Conservation (phyloP, 345 rosid genomes). For the Raphanus raphanistrum region DNA sequence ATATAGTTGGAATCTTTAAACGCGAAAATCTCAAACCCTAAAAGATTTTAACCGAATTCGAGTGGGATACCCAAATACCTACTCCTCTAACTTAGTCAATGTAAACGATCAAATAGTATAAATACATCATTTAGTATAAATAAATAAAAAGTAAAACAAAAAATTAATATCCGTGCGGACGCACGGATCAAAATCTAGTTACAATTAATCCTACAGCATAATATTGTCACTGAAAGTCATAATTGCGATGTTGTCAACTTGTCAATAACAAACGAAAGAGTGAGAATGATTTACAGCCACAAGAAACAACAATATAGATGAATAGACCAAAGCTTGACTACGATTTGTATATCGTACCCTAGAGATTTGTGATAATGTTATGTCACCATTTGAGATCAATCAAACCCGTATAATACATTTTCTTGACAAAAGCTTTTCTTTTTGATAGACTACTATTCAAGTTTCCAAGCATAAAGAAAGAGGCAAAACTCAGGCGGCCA, state of each 20-base stretch:
- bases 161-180: too few relatives aligned
- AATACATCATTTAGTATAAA: too few relatives aligned
- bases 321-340: slow-evolving; percentile 16
- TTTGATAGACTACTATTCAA: slow-evolving; percentile 27
- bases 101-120: too few relatives aligned
- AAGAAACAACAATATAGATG: slow-evolving; percentile 6
- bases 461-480: slow-evolving; percentile 58
- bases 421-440: slow-evolving; percentile 14
- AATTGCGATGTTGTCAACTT: background rate
- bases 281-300: slow-evolving; percentile 11
- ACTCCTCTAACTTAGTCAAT: too few relatives aligned
- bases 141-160: too few relatives aligned
- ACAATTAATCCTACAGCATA: slow-evolving; percentile 3
- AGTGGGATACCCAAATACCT: too few relatives aligned
- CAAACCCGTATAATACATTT: background rate
- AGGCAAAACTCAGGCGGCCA: slow-evolving; percentile 68
- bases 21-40: too few relatives aligned
- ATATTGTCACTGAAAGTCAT: background rate
- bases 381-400: background rate
- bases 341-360: background rate
- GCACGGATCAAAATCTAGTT: too few relatives aligned
- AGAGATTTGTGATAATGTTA: background rate
- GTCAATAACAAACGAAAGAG: slow-evolving; percentile 1
- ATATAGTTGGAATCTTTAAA: too few relatives aligned
- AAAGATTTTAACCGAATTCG: too few relatives aligned